phyloP scores from a whole-genome alignment of 2,329 filamentous ascomycete genomes.

The Sclerotiophoma versabilis region DNA sequence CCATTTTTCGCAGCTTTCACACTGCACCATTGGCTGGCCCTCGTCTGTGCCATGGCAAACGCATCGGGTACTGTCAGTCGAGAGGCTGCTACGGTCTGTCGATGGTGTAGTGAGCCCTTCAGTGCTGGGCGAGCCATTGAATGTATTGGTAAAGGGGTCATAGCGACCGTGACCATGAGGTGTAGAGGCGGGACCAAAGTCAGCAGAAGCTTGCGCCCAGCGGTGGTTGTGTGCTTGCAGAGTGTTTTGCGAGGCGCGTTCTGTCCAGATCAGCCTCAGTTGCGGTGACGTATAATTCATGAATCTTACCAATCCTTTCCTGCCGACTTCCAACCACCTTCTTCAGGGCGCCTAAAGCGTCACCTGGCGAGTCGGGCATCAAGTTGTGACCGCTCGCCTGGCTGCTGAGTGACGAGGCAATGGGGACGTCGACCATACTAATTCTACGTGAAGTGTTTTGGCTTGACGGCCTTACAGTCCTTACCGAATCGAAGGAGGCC shows the following conservation, averaged over 20 bases:
- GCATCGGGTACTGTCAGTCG: conserved; percentile 62
- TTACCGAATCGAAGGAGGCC: conserved; percentile 40
- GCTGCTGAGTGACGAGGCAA: conserved; percentile 27
- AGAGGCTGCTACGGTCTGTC: conserved; percentile 61
- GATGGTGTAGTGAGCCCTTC: conserved; percentile 59
- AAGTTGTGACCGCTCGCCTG: conserved; percentile 30
- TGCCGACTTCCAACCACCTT: conserved; percentile 50
- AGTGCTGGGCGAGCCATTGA: conserved; percentile 55
- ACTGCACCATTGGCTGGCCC: conserved; percentile 66
- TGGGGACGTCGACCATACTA: conserved; percentile 45
- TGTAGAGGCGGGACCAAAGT: conserved; percentile 35
- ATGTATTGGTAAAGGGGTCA: conserved; percentile 49
- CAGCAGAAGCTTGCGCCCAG: conserved; percentile 54
- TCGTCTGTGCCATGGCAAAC: conserved; percentile 63
- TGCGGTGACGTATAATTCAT: neutral
- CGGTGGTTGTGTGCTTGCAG: conserved; percentile 55
- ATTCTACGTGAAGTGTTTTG: conserved; percentile 38
- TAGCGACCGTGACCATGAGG: conserved; percentile 31
- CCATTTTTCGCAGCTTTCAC: conserved; percentile 69
- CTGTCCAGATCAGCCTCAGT: conserved; percentile 18
- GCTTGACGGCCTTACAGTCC: conserved; percentile 30
- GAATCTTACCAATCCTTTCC: conserved; percentile 42
- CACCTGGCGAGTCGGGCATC: conserved; percentile 45
- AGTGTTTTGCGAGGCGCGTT: conserved; percentile 45
- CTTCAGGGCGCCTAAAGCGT: conserved; percentile 51